Evolutionary conservation across 164 flowering plant genomes (phyloP).

Genomic region (Stephania yunnanensis): DNA sequence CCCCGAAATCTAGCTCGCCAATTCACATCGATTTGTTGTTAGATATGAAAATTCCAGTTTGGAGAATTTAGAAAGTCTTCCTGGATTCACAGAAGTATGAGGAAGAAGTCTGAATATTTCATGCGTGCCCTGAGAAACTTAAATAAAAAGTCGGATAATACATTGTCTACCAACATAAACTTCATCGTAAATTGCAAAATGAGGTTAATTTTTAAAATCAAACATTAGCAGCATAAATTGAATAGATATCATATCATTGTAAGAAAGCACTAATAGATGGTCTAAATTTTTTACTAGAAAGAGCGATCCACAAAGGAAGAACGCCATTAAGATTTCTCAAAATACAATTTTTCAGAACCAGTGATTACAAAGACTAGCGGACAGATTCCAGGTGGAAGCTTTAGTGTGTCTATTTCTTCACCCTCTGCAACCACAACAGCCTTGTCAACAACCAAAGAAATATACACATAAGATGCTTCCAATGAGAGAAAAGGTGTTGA

Average conservation of each 20-base stretch:
- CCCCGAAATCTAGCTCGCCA: too few species aligned
- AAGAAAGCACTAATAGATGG: not conserved
- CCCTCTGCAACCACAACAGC: slow-evolving; percentile 93
- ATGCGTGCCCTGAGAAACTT: slow-evolving; percentile 80
- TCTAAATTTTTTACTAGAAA: not conserved
- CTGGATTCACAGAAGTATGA: slow-evolving; percentile 80
- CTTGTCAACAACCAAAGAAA: slow-evolving; percentile 94
- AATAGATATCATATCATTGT: not conserved
- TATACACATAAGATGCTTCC: slow-evolving; percentile 90
- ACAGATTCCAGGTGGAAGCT: slow-evolving; percentile 80
- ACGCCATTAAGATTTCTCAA: not conserved
- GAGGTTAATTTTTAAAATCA: not conserved
- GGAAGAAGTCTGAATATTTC: slow-evolving; percentile 45
- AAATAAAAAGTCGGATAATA: slow-evolving; percentile 15
- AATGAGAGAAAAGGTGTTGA: slow-evolving; percentile 95
- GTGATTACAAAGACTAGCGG: slow-evolving; percentile 91
- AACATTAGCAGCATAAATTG: not conserved
- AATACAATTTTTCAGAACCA: slow-evolving; percentile 87
- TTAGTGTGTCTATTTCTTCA: slow-evolving; percentile 83
- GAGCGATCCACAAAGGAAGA: not conserved
- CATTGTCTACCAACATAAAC: too few species aligned
- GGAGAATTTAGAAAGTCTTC: slow-evolving; percentile 68
- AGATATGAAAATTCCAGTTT: slow-evolving; percentile 28
- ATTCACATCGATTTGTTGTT: too few species aligned
- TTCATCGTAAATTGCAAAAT: not conserved